Evolutionary conservation across 768 basidiomycete genomes (phyloP), one percentile per base, ranked within the genome.

Genomic region (Tephrocybe sp.): DNA sequence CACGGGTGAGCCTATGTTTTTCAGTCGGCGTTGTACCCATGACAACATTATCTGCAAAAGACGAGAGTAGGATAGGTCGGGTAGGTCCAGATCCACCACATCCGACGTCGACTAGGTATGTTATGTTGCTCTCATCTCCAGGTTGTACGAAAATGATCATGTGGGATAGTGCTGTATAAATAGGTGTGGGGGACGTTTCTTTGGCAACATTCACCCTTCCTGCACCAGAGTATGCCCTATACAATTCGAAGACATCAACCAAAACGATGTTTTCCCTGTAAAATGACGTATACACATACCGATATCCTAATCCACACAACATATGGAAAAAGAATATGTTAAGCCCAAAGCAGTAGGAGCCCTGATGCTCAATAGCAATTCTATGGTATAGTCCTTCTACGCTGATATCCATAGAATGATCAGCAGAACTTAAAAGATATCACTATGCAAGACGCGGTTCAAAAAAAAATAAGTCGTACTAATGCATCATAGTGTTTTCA

Each of bases 111-210:
- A 54, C 44, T 13, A 54, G 43, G 40, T 55, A 55, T 8, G 54
- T 52, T 42, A 44, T n/a, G 25, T 52, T 55, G 27, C 54, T 55
- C 12, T 44, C 40, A 18, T 50, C 39, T 9, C 42, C 51, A 22
- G 40, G 51, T 44, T 56, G 51, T 23, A 56, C 55, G 11, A 49
- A 53, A 15, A 56, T 50, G 15, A 54, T 43, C 53, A 54, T 54
- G 31, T 50, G 53, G 24, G 36, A 43, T 1, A 43, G 36, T 10
- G 45, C 45, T 1, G 53, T 50, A 27, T 50, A 54, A 5, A 29
- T 12, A n/a, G 53, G 53, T 31, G 21, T 11, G 21, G 47, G 41
- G 3, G 41, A 47, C 9, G 41, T n/a, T 15, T 54, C 19, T 19
- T 54, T 45, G 2, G 45, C 24, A 19, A 31, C 24, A 42, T 54